phyloP scores from a whole-genome alignment of 495 filamentous ascomycete species.

The Daldinia decipiens region DNA sequence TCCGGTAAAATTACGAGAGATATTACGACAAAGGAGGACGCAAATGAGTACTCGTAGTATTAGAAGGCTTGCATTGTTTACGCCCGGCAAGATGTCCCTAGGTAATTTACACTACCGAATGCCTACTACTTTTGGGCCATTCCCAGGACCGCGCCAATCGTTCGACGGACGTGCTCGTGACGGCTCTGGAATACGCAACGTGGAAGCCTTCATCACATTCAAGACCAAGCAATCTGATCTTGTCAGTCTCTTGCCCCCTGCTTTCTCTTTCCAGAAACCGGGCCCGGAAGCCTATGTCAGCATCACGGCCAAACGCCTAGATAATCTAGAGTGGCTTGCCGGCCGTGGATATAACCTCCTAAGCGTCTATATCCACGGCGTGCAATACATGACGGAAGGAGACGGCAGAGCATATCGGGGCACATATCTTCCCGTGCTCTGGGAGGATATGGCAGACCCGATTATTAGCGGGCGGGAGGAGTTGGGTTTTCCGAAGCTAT shows the following conservation, averaged over 20 bases:
- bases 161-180: slow-evolving; percentile 14
- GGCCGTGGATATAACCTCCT: slow-evolving; percentile 23
- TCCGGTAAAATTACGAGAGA: neutral
- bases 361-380: slow-evolving; percentile 21
- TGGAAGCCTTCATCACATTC: slow-evolving; percentile 26
- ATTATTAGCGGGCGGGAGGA: slow-evolving; percentile 27
- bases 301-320: slow-evolving; percentile 13
- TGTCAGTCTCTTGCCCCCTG: slow-evolving; percentile 9
- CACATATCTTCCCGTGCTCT: slow-evolving; percentile 24
- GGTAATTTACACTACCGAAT: slow-evolving; percentile 20
- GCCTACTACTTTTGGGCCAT: slow-evolving; percentile 21
- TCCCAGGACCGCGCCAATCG: slow-evolving; percentile 21
- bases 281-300: slow-evolving; percentile 16
- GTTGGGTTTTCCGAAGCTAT: slow-evolving; percentile 20
- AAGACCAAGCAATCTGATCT: slow-evolving; percentile 9
- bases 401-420: neutral
- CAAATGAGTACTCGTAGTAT: slow-evolving; percentile 9
- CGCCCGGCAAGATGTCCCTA: neutral
- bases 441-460: slow-evolving; percentile 25
- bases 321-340: slow-evolving; percentile 24
- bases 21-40: neutral
- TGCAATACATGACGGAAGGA: slow-evolving; percentile 6
- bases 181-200: slow-evolving; percentile 10
- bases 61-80: neutral
- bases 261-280: slow-evolving; percentile 19